phyloP scores from a whole-genome alignment of 306 rosid genomes.

The Quercus robur region DNA sequence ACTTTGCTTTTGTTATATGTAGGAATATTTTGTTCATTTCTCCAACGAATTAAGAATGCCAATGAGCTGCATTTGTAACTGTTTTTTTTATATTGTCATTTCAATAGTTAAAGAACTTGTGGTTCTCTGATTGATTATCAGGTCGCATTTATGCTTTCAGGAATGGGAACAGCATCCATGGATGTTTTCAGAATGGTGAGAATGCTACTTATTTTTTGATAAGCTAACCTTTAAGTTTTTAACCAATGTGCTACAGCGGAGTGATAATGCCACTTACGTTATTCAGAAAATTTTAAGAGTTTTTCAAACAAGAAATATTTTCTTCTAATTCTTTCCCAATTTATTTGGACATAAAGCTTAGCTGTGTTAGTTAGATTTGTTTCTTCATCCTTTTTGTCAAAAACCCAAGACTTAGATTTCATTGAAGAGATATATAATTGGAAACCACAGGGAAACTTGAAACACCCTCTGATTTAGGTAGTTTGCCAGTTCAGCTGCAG shows the following conservation, averaged over 20 bases:
- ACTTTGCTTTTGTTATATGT: not conserved
- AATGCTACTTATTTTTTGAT: not conserved
- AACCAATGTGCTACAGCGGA: too few relatives aligned
- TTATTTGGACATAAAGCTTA: not conserved
- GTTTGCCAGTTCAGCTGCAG: not conserved
- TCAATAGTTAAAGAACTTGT: slow-evolving; percentile 4
- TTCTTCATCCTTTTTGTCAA: not conserved
- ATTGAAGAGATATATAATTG: not conserved
- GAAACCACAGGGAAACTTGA: not conserved
- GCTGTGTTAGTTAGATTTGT: not conserved
- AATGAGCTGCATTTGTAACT: slow-evolving; percentile 2
- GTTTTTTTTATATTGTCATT: not conserved
- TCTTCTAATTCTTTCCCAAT: not conserved
- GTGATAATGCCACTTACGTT: slow-evolving; percentile 31
- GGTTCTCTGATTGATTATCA: slow-evolving; percentile 32
- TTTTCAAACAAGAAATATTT: not conserved
- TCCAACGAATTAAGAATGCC: not conserved
- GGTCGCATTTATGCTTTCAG: slow-evolving; percentile 94
- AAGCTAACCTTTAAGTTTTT: too few relatives aligned
- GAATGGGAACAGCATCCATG: slow-evolving; percentile 68
- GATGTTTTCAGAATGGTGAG: slow-evolving; percentile 91
- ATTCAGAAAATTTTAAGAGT: not conserved
- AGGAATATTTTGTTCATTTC: not conserved
- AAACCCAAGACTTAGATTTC: not conserved
- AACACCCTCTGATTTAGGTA: not conserved